Evolutionary conservation across 257 asterid species (phyloP).

Genomic region (Asclepias syriaca): DNA sequence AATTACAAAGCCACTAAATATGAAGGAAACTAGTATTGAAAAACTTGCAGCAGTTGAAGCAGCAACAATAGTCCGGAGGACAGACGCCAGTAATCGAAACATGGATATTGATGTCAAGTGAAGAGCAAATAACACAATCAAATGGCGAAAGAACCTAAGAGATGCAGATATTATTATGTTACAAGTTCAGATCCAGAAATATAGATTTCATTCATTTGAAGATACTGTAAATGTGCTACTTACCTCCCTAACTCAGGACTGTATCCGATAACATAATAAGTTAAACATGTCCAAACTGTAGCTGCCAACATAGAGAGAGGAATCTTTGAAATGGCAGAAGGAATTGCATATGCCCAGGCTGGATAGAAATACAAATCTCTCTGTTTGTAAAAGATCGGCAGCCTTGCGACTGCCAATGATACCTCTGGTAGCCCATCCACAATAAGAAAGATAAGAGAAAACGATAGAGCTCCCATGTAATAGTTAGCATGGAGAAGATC

Average conservation of each 20-base stretch:
- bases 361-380: slow-evolving; percentile 47
- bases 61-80: slow-evolving; percentile 37
- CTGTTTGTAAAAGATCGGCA: slow-evolving; percentile 48
- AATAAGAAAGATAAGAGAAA: slow-evolving; percentile 30
- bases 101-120: slow-evolving; percentile 55
- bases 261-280: slow-evolving; percentile 50
- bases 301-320: slow-evolving; percentile 49
- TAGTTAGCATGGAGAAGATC: slow-evolving; percentile 35
- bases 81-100: slow-evolving; percentile 62
- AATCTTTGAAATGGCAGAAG: slow-evolving; percentile 43
- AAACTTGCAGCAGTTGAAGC: slow-evolving; percentile 42
- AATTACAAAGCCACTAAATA: slow-evolving; percentile 56
- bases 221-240: slow-evolving; percentile 3
- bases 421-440: slow-evolving; percentile 46
- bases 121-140: slow-evolving; percentile 37
- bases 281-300: slow-evolving; percentile 49
- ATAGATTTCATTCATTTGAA: too few species aligned
- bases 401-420: slow-evolving; percentile 41
- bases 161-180: neutral
- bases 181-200: neutral
- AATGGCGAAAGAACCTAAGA: slow-evolving; percentile 50
- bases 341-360: slow-evolving; percentile 55
- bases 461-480: slow-evolving; percentile 48
- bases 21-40: slow-evolving; percentile 25
- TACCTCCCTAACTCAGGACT: slow-evolving; percentile 58